Conservation (phyloP, 2,329 filamentous ascomycete genomes). For the Aspergillus hiratsukae region DNA sequence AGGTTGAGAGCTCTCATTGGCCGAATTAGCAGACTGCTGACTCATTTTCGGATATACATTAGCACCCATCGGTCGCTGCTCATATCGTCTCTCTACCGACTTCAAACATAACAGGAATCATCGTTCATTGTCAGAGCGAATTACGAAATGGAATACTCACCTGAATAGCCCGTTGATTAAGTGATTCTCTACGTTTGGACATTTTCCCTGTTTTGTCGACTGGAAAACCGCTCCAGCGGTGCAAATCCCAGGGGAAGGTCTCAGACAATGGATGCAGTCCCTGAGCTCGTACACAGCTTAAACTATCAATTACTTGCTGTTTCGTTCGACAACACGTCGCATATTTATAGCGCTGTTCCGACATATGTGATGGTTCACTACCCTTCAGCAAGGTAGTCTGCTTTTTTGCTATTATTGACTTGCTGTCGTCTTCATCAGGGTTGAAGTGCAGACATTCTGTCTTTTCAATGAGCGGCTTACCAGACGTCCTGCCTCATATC, state of each 20-base stretch:
- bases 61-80: slow-evolving; percentile 16
- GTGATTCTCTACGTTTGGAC: slow-evolving; percentile 52
- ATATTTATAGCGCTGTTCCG: background rate
- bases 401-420: background rate
- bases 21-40: background rate
- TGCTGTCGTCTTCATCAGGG: slow-evolving; percentile 1
- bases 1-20: too few relatives aligned
- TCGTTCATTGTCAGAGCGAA: slow-evolving; percentile 6
- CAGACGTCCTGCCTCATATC: slow-evolving; percentile 26
- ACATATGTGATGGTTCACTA: background rate
- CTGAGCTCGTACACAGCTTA: background rate
- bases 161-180: slow-evolving; percentile 22
- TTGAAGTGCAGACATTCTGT: slow-evolving; percentile 17
- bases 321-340: background rate
- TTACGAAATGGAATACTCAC: background rate
- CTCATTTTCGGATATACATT: background rate
- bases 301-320: background rate
- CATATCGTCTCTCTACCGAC: slow-evolving; percentile 28
- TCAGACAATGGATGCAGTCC: slow-evolving; percentile 22
- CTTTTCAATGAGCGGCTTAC: slow-evolving; percentile 13
- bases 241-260: slow-evolving; percentile 51
- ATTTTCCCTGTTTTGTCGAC: slow-evolving; percentile 56
- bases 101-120: slow-evolving; percentile 21
- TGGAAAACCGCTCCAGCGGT: slow-evolving; percentile 54
- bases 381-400: background rate